phyloP scores from a whole-genome alignment of 2,329 filamentous ascomycete species.

The Endoconidiophora laricicola region DNA sequence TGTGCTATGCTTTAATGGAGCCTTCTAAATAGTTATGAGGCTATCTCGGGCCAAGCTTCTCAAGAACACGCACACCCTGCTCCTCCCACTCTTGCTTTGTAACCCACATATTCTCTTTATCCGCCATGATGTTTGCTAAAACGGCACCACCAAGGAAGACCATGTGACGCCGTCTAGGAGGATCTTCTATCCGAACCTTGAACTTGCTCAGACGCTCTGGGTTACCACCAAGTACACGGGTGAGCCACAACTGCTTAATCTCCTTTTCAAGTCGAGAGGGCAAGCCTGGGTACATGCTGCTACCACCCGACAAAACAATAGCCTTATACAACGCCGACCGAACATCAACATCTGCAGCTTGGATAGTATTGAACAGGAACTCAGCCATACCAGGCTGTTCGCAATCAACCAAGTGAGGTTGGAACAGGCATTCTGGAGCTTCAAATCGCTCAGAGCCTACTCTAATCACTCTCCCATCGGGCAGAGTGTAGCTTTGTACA shows the following conservation, averaged over 20 bases:
- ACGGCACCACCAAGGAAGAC: slow-evolving; percentile 97
- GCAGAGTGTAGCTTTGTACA: slow-evolving; percentile 93
- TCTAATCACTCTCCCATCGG: slow-evolving; percentile 87
- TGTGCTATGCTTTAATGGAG: too few species aligned
- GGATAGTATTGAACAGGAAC: slow-evolving; percentile 97
- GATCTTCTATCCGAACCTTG: slow-evolving; percentile 98
- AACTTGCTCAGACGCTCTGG: slow-evolving; percentile 95
- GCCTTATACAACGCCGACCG: slow-evolving; percentile 90
- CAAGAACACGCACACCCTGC: slow-evolving; percentile 65
- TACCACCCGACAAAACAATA: slow-evolving; percentile 88
- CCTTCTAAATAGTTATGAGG: slow-evolving; percentile 1
- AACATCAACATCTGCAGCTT: slow-evolving; percentile 87
- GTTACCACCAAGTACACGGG: slow-evolving; percentile 74
- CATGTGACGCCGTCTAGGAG: slow-evolving; percentile 90
- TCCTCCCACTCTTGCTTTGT: slow-evolving; percentile 94
- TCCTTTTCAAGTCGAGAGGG: slow-evolving; percentile 95
- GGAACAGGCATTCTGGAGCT: slow-evolving; percentile 94
- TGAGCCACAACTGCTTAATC: slow-evolving; percentile 96
- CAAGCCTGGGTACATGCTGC: slow-evolving; percentile 96
- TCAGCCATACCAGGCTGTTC: slow-evolving; percentile 95
- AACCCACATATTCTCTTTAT: slow-evolving; percentile 99
- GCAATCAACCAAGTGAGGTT: slow-evolving; percentile 92
- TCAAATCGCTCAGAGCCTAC: slow-evolving; percentile 96
- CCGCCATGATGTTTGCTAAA: slow-evolving; percentile 94
- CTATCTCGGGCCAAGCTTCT: slow-evolving; percentile 84